These are phyloP conservation scores for Aureobasidium lini DNA, from an alignment of 2,329 filamentous ascomycete genomes.

Conservation along the genomic window DNA sequence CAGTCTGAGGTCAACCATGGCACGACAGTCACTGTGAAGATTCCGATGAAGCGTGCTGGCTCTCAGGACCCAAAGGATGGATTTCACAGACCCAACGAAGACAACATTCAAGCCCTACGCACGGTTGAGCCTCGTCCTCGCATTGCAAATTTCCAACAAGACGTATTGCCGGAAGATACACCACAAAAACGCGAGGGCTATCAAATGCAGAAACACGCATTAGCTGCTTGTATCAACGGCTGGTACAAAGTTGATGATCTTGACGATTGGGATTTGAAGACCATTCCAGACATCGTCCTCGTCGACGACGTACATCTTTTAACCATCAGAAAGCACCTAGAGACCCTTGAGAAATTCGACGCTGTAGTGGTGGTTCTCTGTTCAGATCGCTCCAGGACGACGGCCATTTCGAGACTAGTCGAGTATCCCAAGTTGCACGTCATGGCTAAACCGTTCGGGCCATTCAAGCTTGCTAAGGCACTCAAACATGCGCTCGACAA, in stretches of 20 bases:
- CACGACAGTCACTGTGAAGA: conserved; percentile 13
- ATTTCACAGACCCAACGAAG: conserved; percentile 3
- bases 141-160: conserved; percentile 20
- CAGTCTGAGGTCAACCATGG: conserved; percentile 15
- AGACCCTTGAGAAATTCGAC: conserved; percentile 14
- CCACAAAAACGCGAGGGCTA: conserved; percentile 19
- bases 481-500: conserved; percentile 8
- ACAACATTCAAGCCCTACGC: conserved; percentile 1
- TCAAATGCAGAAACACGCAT: conserved; percentile 17
- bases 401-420: neutral
- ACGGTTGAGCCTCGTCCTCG: conserved; percentile 15
- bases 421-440: neutral
- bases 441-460: conserved; percentile 25
- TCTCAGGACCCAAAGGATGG: neutral
- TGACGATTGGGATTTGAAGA: conserved; percentile 20
- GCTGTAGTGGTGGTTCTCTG: conserved; percentile 28
- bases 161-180: conserved; percentile 18
- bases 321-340: conserved; percentile 16
- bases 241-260: conserved; percentile 21
- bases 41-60: conserved; percentile 6
- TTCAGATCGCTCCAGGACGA: conserved; percentile 22
- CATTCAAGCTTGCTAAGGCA: conserved; percentile 27
- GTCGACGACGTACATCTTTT: conserved; percentile 22
- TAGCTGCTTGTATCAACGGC: conserved; percentile 19
- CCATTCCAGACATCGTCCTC: conserved; percentile 18